Base-by-base conservation (phyloP, 805 yeast species). In the Yarrowia sp. region DNA sequence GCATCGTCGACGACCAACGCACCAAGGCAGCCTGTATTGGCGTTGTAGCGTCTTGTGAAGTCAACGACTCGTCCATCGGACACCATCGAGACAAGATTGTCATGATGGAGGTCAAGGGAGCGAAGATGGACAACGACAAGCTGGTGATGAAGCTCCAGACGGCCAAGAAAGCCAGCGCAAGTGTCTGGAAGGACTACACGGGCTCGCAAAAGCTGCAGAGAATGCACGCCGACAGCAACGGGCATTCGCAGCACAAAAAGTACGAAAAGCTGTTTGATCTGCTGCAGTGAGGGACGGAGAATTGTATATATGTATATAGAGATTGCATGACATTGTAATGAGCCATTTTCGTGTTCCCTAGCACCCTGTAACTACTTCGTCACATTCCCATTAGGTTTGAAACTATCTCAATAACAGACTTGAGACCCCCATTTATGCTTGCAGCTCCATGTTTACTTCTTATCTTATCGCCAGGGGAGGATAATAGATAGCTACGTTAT, bases 21-120 rank as follows among this genome's bases (percentile, higher is more conserved):
- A 62, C 56, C 7, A 31, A 42, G 27, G 58, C 59, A 2, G 76
- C 76, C 27, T 91, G 88, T 8, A 77, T 84, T 65, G 90, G 87
- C 66, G 88, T 66, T 10, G 59, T 64, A 19, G 66, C 63, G 7
- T 22, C 36, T 24, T 36, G 58, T 35, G 58, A 51, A 13, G 42
- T 51, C 21, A 35, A 51, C 18, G 58, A 51, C 13, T 51, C 58
- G 16, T 51, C 58, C 0, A 35, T 51, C 24, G n/a, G n/a, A 9
- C 58, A 51, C 42, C 32, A 33, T 3, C 7, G 58, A 32, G 58
- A 51, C 16, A 33, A 51, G 58, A 35, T 51, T 22, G 58, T 51
- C 16, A 51, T 51, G 58, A 51, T 51, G 58, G 58, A 51, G 58
- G 42, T 51, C 33, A 13, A 51, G 32, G 32, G 58, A 8, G 42